phyloP scores from a whole-genome alignment of 2,329 filamentous ascomycete genomes.

The Trematosphaeria pertusa region DNA sequence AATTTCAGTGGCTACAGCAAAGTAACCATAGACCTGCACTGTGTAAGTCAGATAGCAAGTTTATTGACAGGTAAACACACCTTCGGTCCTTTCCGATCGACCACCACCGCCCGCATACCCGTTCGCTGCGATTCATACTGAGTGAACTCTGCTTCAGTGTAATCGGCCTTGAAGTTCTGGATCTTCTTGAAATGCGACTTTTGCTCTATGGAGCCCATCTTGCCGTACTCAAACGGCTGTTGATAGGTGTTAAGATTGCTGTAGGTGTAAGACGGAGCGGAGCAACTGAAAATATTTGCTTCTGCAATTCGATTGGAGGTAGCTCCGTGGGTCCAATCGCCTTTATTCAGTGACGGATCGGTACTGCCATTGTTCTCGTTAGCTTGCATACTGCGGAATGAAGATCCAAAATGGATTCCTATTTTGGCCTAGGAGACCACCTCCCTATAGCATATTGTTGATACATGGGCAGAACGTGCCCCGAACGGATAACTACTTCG shows the following conservation, averaged over 20 bases:
- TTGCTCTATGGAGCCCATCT: slow-evolving; percentile 42
- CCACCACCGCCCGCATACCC: slow-evolving; percentile 92
- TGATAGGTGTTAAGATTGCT: slow-evolving; percentile 7
- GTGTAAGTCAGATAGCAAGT: background rate
- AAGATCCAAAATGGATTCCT: too few species aligned
- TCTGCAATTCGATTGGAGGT: too few species aligned
- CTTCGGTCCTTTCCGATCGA: slow-evolving; percentile 93
- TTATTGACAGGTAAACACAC: too few species aligned
- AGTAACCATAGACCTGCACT: slow-evolving; percentile 77
- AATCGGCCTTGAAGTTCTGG: slow-evolving; percentile 87
- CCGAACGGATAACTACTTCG: too few species aligned
- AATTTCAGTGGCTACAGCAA: slow-evolving; percentile 95
- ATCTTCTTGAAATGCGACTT: slow-evolving; percentile 77
- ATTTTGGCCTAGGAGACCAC: too few species aligned
- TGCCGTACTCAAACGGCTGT: slow-evolving; percentile 19
- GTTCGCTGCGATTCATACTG: slow-evolving; percentile 96
- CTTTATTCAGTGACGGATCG: slow-evolving; percentile 33
- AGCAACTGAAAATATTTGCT: too few species aligned
- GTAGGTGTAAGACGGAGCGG: too few species aligned
- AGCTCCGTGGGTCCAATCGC: too few species aligned
- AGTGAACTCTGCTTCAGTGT: slow-evolving; percentile 85
- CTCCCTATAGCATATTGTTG: too few species aligned
- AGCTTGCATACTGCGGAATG: slow-evolving; percentile 9
- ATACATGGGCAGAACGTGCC: too few species aligned
- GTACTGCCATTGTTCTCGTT: slow-evolving; percentile 42